Evolutionary conservation across 495 filamentous ascomycete species (phyloP).

Genomic region (Daldinia childiae): DNA sequence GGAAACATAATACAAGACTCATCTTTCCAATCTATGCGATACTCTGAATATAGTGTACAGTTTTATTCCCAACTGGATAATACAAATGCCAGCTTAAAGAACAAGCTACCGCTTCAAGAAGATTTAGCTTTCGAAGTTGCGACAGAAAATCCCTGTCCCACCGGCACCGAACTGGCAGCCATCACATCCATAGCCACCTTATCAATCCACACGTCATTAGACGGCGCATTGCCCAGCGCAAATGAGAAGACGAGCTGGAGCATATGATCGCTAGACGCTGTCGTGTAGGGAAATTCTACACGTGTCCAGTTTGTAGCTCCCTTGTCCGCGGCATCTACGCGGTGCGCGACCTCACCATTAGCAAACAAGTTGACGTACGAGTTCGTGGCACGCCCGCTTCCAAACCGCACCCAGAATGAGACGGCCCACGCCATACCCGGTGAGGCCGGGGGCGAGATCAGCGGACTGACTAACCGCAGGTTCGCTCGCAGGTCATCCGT

Average conservation of each 20-base stretch:
- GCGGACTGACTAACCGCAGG: conserved; percentile 38
- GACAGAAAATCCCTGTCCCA: not conserved
- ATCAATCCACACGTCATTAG: conserved; percentile 38
- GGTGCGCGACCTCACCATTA: conserved; percentile 32
- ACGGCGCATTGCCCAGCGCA: conserved; percentile 15
- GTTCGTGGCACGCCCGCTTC: conserved; percentile 1
- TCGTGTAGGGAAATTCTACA: conserved; percentile 26
- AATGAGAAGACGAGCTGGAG: conserved; percentile 37
- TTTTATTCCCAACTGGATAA: not conserved
- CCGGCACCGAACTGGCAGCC: conserved; percentile 7
- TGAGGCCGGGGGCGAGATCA: conserved; percentile 26
- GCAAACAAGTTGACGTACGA: conserved; percentile 34
- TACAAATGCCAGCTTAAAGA: not conserved
- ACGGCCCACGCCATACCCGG: conserved; percentile 28
- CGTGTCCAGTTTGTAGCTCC: conserved; percentile 18
- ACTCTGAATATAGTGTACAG: not conserved
- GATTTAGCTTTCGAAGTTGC: not conserved
- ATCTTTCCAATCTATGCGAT: conserved; percentile 3
- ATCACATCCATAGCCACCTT: conserved; percentile 23
- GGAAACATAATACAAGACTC: not conserved
- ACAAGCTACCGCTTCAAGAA: not conserved
- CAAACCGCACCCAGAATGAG: conserved; percentile 39
- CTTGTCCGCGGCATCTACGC: conserved; percentile 20
- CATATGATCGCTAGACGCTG: conserved; percentile 4
- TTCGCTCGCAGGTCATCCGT: conserved; percentile 40